Evolutionary conservation across 805 yeast species (phyloP).

Genomic region (Saturnispora gosingensis): DNA sequence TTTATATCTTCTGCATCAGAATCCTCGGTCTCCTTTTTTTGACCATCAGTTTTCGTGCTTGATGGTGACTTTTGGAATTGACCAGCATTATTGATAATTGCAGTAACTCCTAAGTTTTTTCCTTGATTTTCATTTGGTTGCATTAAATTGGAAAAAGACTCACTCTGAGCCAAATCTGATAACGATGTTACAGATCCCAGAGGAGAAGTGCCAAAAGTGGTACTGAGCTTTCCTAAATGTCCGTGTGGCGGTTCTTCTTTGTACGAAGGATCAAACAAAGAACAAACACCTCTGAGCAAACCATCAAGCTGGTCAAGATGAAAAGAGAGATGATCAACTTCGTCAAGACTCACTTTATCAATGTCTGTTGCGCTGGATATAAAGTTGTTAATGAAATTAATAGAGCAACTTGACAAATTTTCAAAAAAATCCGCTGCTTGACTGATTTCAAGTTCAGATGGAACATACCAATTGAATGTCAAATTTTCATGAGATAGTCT

Average conservation of each 20-base stretch:
- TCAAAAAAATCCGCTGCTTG: conserved; percentile 55
- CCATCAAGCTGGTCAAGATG: conserved; percentile 22
- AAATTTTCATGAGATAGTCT: conserved; percentile 43
- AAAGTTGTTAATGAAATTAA: conserved; percentile 44
- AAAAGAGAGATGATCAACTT: conserved; percentile 18
- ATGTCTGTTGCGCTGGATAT: conserved; percentile 42
- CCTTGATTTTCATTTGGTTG: conserved; percentile 2
- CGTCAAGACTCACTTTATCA: conserved; percentile 17
- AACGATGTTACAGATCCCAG: conserved; percentile 19
- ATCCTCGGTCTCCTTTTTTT: background rate
- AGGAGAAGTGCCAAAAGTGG: conserved; percentile 4
- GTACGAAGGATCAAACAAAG: conserved; percentile 63
- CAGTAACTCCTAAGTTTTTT: background rate
- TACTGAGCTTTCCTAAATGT: conserved; percentile 3
- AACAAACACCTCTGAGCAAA: conserved; percentile 55
- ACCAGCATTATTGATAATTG: conserved; percentile 4
- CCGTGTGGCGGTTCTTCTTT: conserved; percentile 8
- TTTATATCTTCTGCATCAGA: conserved; percentile 10
- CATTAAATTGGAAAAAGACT: background rate
- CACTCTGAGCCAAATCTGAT: conserved; percentile 7
- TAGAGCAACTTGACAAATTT: conserved; percentile 34
- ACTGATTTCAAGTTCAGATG: conserved; percentile 44
- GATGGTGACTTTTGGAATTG: background rate
- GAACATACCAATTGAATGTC: conserved; percentile 67
- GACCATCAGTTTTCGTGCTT: conserved; percentile 2